Base-by-base conservation (phyloP, 352 stramenopile genomes). In the Phytophthora pini region DNA sequence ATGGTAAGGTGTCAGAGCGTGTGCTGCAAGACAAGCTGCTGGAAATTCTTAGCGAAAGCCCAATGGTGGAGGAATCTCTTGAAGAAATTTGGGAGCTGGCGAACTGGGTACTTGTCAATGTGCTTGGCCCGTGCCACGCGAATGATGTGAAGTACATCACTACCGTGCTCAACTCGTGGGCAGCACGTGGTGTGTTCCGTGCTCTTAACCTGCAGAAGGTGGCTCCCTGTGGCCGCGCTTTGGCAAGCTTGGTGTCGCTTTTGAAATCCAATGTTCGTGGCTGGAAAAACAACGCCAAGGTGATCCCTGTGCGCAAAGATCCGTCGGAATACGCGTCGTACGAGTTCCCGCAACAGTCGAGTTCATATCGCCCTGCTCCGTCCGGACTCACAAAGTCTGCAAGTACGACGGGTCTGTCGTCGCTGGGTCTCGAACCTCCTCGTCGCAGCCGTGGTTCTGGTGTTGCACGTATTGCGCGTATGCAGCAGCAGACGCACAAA, bases 11-110 rank as follows among this genome's bases (percentile, higher is more conserved):
- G 1, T 83, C 78, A 15, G 87, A 95, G 56, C 82, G 87, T 27
- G 68, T 84, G 9, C 54, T 95, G 4, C 87, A 95, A 63, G 87
- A 95, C 64, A 91, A 90, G 49, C 59, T 95, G n/a, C 70, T 95
- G 17, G 81, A 96, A 38, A 57, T 95, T 45, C 77, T 96, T 0
- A 79, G 80, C 27, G 85, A 92, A 11, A 83, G 78, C 43, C 79
- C 84, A 17, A 96, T 96, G 85, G 71, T 95, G 17, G 85, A 95
- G 70, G 92, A 97, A 47, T 92, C 97, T 10, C 85, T 99, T 6
- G 94, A 97, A 66, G 97, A 99, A 71, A 95, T 99, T 40, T 99
- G 97, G 95, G 97, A 99, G 63, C 86, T 99, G 27, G 88, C 92
- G 10, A 94, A 92, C 15, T 99, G 95, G 82, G 74, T 99, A 8